Conservation (phyloP, 1,284 basidiomycete species). For the Ganoderma boninense region DNA sequence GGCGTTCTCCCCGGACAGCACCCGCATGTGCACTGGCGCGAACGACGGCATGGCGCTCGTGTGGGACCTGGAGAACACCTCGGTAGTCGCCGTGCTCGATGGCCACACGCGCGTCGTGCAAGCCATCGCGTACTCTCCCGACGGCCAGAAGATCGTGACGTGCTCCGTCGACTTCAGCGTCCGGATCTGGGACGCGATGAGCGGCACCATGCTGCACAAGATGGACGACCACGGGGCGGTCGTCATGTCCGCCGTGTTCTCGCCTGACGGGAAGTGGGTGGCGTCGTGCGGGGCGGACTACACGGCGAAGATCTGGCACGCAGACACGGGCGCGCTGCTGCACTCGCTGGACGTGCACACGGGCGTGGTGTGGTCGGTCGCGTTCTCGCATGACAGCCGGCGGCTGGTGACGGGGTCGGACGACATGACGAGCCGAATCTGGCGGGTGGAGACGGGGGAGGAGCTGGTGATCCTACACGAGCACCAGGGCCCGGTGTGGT, state of each 20-base stretch:
- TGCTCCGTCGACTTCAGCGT: constrained; percentile 35
- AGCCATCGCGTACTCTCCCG: constrained; percentile 34
- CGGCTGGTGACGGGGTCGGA: constrained; percentile 46
- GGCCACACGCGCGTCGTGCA: constrained; percentile 29
- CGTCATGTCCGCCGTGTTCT: constrained; percentile 37
- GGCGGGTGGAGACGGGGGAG: constrained; percentile 36
- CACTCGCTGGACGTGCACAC: constrained; percentile 35
- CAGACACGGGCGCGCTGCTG: constrained; percentile 26
- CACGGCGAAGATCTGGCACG: constrained; percentile 36
- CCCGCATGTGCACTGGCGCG: constrained; percentile 30
- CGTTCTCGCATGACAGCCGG: constrained; percentile 44
- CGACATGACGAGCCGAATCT: constrained; percentile 38
- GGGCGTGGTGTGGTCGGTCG: constrained; percentile 43
- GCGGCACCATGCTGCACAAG: constrained; percentile 24
- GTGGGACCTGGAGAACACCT: constrained; percentile 28
- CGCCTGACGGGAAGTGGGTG: constrained; percentile 34
- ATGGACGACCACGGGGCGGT: constrained; percentile 33
- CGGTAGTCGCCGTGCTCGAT: constrained; percentile 5
- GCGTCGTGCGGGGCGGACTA: constrained; percentile 39
- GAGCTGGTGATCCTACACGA: constrained; percentile 36
- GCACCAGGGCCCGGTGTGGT: constrained; percentile 29
- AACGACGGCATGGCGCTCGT: constrained; percentile 29
- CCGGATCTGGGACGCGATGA: constrained; percentile 35
- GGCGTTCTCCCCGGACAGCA: constrained; percentile 37
- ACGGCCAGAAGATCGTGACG: constrained; percentile 34